Conservation (phyloP, 345 rosid species). For the Murraya paniculata region DNA sequence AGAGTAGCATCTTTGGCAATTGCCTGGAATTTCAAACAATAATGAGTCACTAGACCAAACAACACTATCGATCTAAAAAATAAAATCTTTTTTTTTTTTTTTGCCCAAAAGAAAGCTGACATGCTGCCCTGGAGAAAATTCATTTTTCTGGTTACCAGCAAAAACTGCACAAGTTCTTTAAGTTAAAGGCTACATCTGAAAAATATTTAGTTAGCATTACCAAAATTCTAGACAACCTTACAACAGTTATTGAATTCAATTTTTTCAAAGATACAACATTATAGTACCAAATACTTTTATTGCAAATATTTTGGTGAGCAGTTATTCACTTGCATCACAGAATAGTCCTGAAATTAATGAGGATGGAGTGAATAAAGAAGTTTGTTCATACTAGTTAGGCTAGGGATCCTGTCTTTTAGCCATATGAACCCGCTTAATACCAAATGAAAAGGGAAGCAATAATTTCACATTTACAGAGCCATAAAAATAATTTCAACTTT, state of each 20-base stretch:
- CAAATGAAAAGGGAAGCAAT: neutral
- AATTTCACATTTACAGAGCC: neutral
- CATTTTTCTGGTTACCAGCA: neutral
- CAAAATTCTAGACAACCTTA: neutral
- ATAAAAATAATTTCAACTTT: neutral
- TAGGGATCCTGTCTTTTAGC: neutral
- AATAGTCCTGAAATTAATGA: neutral
- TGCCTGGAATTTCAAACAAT: constrained; percentile 48
- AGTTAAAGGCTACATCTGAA: neutral
- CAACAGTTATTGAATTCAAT: neutral
- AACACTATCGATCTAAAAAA: neutral
- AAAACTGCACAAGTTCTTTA: neutral
- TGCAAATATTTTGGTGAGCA: neutral
- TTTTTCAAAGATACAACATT: neutral
- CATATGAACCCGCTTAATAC: neutral
- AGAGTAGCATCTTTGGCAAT: constrained; percentile 78
- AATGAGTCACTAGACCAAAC: constrained; percentile 4
- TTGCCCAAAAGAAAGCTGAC: neutral
- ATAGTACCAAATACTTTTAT: neutral
- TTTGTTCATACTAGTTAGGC: neutral
- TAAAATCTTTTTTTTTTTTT: neutral
- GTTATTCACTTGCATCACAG: neutral
- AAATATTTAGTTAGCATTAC: neutral
- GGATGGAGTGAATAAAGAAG: neutral
- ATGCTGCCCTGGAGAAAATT: neutral